These are phyloP conservation scores for Pyronema omphalodes DNA, from an alignment of 495 filamentous ascomycete species.

Conservation along the genomic window DNA sequence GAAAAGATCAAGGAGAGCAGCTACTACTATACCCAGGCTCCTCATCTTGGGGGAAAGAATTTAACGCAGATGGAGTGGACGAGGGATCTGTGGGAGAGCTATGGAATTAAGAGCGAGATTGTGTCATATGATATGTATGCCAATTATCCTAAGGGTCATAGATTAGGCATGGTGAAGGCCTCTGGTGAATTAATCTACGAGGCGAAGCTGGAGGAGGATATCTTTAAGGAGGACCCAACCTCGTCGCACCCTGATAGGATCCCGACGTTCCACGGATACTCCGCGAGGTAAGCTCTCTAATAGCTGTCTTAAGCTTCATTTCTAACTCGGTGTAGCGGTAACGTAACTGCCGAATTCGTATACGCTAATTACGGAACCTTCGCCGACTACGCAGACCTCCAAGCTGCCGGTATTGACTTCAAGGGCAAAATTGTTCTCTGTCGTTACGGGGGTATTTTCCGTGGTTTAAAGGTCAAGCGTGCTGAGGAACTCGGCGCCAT, in stretches of 20 bases:
- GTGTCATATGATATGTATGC: constrained; percentile 75
- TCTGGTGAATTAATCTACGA: neutral
- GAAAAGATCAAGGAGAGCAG: constrained; percentile 45
- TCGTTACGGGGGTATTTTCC: constrained; percentile 73
- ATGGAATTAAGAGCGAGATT: constrained; percentile 52
- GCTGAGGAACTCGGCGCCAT: constrained; percentile 86
- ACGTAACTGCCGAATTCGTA: constrained; percentile 60
- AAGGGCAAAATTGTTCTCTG: constrained; percentile 51
- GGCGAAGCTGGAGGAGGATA: constrained; percentile 48
- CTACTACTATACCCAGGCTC: constrained; percentile 72
- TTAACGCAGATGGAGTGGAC: constrained; percentile 78
- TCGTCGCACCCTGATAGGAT: constrained; percentile 52
- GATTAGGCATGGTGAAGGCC: constrained; percentile 56
- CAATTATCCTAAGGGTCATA: constrained; percentile 71
- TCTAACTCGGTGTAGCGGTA: constrained; percentile 33
- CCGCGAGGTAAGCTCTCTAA: constrained; percentile 33
- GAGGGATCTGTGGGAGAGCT: constrained; percentile 62
- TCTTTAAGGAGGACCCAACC: constrained; percentile 68
- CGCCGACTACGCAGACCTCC: constrained; percentile 66
- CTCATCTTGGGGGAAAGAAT: constrained; percentile 82
- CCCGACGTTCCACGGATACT: constrained; percentile 92
- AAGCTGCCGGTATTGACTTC: constrained; percentile 54
- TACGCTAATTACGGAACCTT: constrained; percentile 56
- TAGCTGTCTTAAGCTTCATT: neutral
- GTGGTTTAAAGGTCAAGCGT: constrained; percentile 81